Percentiles rank a stretch among this genome's conserved stretches.
These are phyloP conservation scores for Annulohypoxylon truncatum DNA, from an alignment of 2,329 filamentous ascomycete genomes.

Conservation along the genomic window DNA sequence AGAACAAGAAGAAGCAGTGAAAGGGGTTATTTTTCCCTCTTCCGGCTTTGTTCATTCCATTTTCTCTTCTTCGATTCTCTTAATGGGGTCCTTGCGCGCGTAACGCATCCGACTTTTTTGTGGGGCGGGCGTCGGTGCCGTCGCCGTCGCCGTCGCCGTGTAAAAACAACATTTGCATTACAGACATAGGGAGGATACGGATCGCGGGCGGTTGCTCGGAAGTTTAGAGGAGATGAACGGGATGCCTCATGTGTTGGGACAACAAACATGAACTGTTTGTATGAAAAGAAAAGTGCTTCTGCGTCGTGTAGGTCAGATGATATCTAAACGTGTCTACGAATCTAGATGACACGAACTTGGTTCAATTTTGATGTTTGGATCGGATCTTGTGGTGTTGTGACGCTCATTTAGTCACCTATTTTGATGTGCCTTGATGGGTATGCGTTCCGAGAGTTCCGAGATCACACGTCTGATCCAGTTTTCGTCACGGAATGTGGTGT, in stretches of 20 bases:
- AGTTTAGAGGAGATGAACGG: neutral
- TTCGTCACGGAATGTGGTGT: neutral
- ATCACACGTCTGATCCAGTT: neutral
- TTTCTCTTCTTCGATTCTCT: slow-evolving; percentile 7
- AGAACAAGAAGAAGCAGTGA: slow-evolving; percentile 48
- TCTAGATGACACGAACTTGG: neutral
- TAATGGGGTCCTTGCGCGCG: neutral
- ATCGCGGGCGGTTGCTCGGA: neutral
- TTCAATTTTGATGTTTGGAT: neutral
- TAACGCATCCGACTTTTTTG: neutral
- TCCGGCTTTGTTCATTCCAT: neutral
- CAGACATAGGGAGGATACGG: neutral
- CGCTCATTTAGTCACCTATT: neutral
- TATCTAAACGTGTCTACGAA: slow-evolving; percentile 21
- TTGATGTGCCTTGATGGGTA: neutral
- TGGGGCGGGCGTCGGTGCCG: neutral
- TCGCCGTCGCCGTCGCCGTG: slow-evolving; percentile 5
- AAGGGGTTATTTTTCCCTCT: neutral
- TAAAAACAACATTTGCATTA: slow-evolving; percentile 4
- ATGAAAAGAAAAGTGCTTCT: slow-evolving; percentile 18
- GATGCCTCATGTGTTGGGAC: neutral
- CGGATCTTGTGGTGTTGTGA: neutral
- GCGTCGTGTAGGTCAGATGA: slow-evolving; percentile 6
- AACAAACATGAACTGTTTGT: neutral
- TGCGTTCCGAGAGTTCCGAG: neutral